Evolutionary conservation across 2,329 filamentous ascomycete species (phyloP), one percentile per base, ranked within the genome.

Genomic region (Fusarium mexicanum): DNA sequence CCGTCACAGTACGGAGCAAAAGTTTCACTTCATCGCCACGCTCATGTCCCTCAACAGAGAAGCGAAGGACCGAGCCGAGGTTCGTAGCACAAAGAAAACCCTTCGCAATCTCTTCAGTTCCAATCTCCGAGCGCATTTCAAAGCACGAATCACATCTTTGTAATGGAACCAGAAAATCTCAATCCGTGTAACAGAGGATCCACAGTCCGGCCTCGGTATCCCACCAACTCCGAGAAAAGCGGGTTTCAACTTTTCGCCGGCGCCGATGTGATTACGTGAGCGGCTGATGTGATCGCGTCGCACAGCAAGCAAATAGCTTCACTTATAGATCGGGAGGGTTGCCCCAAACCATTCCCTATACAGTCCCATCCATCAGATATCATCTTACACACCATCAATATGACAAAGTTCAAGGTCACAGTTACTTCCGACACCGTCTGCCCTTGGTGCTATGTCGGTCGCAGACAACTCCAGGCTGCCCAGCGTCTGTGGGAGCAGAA

Each of bases 381-480:
- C 26, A 53, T 59, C 72, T 43, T 51, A 70, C 50, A 51, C 31
- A 62, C 24, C 51, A 62, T 47, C 58, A 79, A 51, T 50, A 95
- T 96, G 93, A 91, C 92, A 37, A 74, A 74, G 38, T 84, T 87
- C 73, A 79, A 79, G 17, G 82, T 88, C 73, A 84, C 84, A 51
- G 82, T 87, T 61, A 86, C 87, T 66, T 83, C 86, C 37, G 87
- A 89, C 80, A 86, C 85, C 7, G 80, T 86, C 53, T 89, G 87
- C 69, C 86, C 87, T 4, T 88, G 85, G 81, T 87, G 86, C 79
- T 88, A 87, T 77, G 81, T 89, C 66, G 86, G 86, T 53, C 82
- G 85, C 65, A 83, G 81, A 64, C 83, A 84, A 64, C 83, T 89
- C 61, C 82, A 86, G 63, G 71, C 72, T n/a, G 87, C 87, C 47